These are phyloP conservation scores for Xylaria sp. DNA, from an alignment of 2,329 filamentous ascomycete species.

Conservation along the genomic window DNA sequence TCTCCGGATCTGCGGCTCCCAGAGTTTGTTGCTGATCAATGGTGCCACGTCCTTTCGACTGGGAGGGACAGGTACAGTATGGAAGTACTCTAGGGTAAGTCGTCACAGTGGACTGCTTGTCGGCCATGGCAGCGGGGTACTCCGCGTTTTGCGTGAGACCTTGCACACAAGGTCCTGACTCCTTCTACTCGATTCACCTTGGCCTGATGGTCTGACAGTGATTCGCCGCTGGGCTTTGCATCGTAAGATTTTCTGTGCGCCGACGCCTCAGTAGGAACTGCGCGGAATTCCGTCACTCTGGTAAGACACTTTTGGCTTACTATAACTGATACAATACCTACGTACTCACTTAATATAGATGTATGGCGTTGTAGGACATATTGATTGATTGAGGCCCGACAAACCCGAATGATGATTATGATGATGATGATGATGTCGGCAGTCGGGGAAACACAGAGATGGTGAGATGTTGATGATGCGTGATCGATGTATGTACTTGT, in stretches of 20 bases:
- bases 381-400: background rate
- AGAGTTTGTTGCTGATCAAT: slow-evolving; percentile 8
- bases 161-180: background rate
- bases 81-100: background rate
- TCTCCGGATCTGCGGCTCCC: background rate
- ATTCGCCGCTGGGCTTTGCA: slow-evolving; percentile 1
- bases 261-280: background rate
- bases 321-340: background rate
- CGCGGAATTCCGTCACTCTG: slow-evolving; percentile 7
- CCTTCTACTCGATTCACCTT: background rate
- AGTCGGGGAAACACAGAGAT: background rate
- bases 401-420: background rate
- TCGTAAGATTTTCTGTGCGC: slow-evolving; percentile 12
- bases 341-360: background rate
- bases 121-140: background rate
- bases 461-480: no score
- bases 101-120: no score
- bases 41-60: slow-evolving; percentile 1
- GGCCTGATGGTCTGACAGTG: background rate
- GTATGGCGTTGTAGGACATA: background rate
- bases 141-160: slow-evolving; percentile 14
- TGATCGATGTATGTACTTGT: no score
- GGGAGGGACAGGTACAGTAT: background rate
- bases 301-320: background rate
- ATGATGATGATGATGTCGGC: background rate